These are phyloP conservation scores for Aspergillus carbonarius DNA, from an alignment of 2,329 filamentous ascomycete genomes.

Conservation along the genomic window DNA sequence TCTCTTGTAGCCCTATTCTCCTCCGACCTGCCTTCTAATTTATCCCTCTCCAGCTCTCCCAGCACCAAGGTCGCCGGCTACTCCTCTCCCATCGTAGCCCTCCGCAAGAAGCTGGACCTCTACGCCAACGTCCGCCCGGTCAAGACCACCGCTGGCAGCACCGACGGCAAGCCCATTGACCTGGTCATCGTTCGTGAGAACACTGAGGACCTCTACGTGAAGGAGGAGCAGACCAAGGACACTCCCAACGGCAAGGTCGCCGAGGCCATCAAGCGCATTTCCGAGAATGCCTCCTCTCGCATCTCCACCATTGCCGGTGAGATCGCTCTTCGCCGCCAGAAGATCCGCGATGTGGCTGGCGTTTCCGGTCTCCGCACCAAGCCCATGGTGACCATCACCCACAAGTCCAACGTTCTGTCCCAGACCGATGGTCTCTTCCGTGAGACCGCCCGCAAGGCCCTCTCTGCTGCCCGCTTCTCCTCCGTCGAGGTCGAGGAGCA, in stretches of 20 bases:
- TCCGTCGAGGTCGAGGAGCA: conserved; percentile 81
- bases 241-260: conserved; percentile 75
- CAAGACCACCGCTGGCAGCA: conserved; percentile 66
- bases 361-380: conserved; percentile 55
- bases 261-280: conserved; percentile 97
- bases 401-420: conserved; percentile 96
- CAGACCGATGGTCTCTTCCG: conserved; percentile 98
- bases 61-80: conserved; percentile 89
- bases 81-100: conserved; percentile 92
- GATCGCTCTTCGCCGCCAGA: conserved; percentile 83
- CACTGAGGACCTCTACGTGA: conserved; percentile 97
- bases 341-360: conserved; percentile 63
- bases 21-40: background rate
- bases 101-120: conserved; percentile 90
- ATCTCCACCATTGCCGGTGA: conserved; percentile 94
- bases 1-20: background rate
- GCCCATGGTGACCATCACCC: conserved; percentile 89
- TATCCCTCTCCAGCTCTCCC: conserved; percentile 62
- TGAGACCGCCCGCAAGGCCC: conserved; percentile 69
- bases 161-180: conserved; percentile 67
- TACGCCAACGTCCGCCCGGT: conserved; percentile 98
- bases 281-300: conserved; percentile 75
- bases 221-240: conserved; percentile 85
- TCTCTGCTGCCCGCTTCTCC: conserved; percentile 65
- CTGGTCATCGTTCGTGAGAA: conserved; percentile 99